phyloP scores from a whole-genome alignment of 352 stramenopile genomes.

The Globisporangium polare region DNA sequence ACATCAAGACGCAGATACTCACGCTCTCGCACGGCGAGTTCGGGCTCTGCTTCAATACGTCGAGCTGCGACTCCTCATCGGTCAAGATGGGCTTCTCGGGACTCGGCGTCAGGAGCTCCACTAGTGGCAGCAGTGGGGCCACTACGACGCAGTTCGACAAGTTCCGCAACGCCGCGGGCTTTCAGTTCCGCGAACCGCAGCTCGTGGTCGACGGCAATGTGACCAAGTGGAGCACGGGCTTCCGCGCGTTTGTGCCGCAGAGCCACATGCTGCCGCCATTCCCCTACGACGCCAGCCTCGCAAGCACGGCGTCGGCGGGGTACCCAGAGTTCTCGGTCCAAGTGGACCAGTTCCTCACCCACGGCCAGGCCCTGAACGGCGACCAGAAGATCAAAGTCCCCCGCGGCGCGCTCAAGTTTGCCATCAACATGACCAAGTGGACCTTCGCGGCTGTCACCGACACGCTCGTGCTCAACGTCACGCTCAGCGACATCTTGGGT shows the following conservation, averaged over 20 bases:
- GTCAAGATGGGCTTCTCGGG: slow-evolving; percentile 22
- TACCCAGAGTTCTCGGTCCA: slow-evolving; percentile 12
- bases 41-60: slow-evolving; percentile 16
- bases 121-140: neutral
- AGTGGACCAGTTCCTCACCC: slow-evolving; percentile 19
- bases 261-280: slow-evolving; percentile 15
- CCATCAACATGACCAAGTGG: slow-evolving; percentile 21
- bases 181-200: slow-evolving; percentile 12
- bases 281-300: slow-evolving; percentile 6
- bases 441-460: slow-evolving; percentile 9
- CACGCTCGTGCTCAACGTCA: slow-evolving; percentile 20
- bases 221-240: slow-evolving; percentile 5
- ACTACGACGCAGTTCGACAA: neutral
- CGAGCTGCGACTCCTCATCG: neutral
- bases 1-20: slow-evolving; percentile 16
- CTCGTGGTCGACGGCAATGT: slow-evolving; percentile 2
- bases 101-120: neutral
- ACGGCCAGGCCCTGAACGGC: slow-evolving; percentile 8
- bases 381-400: slow-evolving; percentile 10
- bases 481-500: slow-evolving; percentile 10
- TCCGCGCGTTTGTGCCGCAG: slow-evolving; percentile 15
- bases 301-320: neutral
- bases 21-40: slow-evolving; percentile 17
- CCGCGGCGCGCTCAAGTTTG: slow-evolving; percentile 23
- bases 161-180: slow-evolving; percentile 14